phyloP scores from a whole-genome alignment of 1,284 basidiomycete genomes.

The Naganishia sp. region DNA sequence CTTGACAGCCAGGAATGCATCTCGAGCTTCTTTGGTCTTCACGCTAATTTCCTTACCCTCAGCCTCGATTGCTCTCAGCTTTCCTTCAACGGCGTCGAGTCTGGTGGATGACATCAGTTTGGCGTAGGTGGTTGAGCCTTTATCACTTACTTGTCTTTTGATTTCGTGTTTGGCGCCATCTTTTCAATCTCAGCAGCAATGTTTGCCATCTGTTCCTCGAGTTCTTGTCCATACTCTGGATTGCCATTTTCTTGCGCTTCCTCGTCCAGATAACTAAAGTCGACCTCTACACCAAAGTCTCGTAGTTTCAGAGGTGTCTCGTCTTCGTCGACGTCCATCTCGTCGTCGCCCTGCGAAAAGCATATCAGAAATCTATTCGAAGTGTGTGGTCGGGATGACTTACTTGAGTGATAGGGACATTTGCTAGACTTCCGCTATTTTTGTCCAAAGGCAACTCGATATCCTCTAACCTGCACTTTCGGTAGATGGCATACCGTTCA shows the following conservation, averaged over 20 bases:
- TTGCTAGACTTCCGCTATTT: conserved; percentile 67
- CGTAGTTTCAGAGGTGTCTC: conserved; percentile 61
- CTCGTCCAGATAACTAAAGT: conserved; percentile 78
- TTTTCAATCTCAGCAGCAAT: conserved; percentile 82
- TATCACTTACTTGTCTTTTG: conserved; percentile 71
- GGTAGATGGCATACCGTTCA: conserved; percentile 83
- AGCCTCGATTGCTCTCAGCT: conserved; percentile 59
- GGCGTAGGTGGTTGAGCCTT: neutral
- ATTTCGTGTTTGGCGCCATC: conserved; percentile 96
- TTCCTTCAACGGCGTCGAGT: conserved; percentile 84
- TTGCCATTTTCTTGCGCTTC: conserved; percentile 78
- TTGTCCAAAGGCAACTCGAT: conserved; percentile 73
- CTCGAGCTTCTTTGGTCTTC: conserved; percentile 82
- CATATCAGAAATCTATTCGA: neutral
- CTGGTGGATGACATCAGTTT: conserved; percentile 51
- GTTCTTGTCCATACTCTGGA: conserved; percentile 67
- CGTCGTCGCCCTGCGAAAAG: conserved; percentile 64
- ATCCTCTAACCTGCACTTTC: conserved; percentile 91
- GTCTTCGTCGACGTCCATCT: conserved; percentile 30
- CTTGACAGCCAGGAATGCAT: conserved; percentile 86
- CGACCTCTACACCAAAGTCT: conserved; percentile 90
- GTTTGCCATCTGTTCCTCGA: conserved; percentile 75
- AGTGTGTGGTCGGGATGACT: conserved; percentile 32
- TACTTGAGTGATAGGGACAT: conserved; percentile 93
- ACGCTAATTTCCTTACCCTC: conserved; percentile 64